A percentile compares a stretch with the other conserved stretches of the same genome.
Conservation (phyloP, 306 rosid species). For the Pyrus communis region DNA sequence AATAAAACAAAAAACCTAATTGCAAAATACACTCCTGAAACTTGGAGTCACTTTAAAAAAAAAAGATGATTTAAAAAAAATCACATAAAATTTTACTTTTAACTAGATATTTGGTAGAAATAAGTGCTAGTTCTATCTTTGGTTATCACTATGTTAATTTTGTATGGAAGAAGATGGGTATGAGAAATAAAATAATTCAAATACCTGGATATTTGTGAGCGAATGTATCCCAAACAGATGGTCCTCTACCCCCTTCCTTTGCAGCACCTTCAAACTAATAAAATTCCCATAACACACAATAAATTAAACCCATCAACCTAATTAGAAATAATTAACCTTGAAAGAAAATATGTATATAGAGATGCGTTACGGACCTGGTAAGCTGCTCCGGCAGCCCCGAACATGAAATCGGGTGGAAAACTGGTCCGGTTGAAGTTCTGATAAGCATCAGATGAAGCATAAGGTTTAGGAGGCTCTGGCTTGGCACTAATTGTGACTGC, state of each 20-base stretch:
- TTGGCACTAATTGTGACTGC: neutral
- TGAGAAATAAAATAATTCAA: neutral
- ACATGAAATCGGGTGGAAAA: neutral
- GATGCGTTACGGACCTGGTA: neutral
- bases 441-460: neutral
- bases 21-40: no score
- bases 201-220: constrained; percentile 35
- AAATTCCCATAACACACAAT: neutral
- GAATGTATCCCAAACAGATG: constrained; percentile 55
- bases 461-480: neutral
- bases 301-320: neutral
- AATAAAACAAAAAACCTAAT: no score
- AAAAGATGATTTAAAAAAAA: no score
- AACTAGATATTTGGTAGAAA: no score
- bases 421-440: neutral
- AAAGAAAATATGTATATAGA: neutral
- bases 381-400: neutral
- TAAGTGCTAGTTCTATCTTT: no score
- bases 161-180: no score
- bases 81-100: no score
- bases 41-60: no score
- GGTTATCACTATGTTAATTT: no score
- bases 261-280: constrained; percentile 46
- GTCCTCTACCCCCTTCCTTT: constrained; percentile 34
- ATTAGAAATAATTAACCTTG: neutral